Percentiles rank a stretch among this genome's conserved stretches.
Conservation (phyloP, 352 stramenopile species). For the Globisporangium uncinulatum region DNA sequence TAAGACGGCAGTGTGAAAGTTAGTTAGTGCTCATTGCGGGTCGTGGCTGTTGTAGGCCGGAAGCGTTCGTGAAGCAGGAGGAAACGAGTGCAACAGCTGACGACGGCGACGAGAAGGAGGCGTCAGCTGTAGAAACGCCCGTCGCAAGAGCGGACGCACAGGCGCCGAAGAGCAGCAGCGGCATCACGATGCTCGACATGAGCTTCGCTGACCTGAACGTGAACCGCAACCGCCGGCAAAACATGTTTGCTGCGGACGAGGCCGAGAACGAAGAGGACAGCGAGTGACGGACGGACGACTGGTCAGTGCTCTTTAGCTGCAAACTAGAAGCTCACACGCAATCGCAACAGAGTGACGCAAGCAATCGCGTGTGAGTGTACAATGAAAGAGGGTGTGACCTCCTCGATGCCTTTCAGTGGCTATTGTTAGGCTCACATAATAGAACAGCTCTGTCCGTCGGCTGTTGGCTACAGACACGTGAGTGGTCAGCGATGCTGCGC, state of each 20-base stretch:
- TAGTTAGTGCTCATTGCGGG: constrained; percentile 1
- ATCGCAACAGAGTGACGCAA: constrained; percentile 26
- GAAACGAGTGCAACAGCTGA: constrained; percentile 13
- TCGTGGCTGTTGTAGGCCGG: constrained; percentile 31
- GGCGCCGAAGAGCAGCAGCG: constrained; percentile 19
- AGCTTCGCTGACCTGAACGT: constrained; percentile 49
- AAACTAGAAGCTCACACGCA: no score
- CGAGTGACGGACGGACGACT: constrained; percentile 1
- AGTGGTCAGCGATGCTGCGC: constrained; percentile 7
- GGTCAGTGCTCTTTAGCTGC: no score
- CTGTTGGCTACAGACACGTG: not conserved
- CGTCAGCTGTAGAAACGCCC: constrained; percentile 1
- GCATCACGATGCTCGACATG: constrained; percentile 49
- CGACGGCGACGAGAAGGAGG: constrained; percentile 5
- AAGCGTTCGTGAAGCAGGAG: constrained; percentile 34
- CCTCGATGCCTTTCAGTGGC: no score
- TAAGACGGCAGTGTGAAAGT: not conserved
- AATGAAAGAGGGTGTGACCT: not conserved
- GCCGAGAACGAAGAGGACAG: constrained; percentile 53
- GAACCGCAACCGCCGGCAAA: constrained; percentile 74
- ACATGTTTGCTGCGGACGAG: constrained; percentile 51
- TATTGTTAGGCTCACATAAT: not conserved
- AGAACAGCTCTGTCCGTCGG: not conserved
- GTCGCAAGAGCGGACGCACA: constrained; percentile 12
- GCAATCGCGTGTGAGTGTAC: constrained; percentile 6